phyloP scores from a whole-genome alignment of 352 stramenopile genomes.

The Plasmopara muralis region DNA sequence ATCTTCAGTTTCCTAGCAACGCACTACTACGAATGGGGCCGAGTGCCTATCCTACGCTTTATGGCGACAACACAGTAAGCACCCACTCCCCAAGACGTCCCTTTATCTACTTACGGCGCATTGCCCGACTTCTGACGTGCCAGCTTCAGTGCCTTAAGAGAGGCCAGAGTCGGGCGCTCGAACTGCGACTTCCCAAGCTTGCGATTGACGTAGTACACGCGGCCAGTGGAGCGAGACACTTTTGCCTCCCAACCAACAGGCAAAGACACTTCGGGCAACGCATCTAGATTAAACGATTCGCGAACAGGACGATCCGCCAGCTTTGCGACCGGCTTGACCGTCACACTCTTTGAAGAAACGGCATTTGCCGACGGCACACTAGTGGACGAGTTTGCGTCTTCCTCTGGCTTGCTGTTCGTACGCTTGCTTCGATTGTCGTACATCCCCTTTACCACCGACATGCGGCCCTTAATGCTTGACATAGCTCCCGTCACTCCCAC shows the following conservation, averaged over 20 bases:
- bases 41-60: too few species aligned
- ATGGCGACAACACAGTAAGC: too few species aligned
- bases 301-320: constrained; percentile 47
- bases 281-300: constrained; percentile 82
- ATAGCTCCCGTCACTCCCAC: constrained; percentile 64
- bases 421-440: constrained; percentile 59
- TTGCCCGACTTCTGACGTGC: constrained; percentile 56
- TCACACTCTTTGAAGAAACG: constrained; percentile 23
- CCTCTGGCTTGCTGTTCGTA: constrained; percentile 51
- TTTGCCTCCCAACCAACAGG: constrained; percentile 82
- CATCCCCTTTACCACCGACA: constrained; percentile 71
- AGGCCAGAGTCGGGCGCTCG: constrained; percentile 75
- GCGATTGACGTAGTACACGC: constrained; percentile 86
- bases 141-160: constrained; percentile 78
- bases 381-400: constrained; percentile 25
- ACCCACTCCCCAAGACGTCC: too few species aligned
- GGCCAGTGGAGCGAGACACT: constrained; percentile 76
- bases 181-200: constrained; percentile 85
- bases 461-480: constrained; percentile 76
- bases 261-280: constrained; percentile 71
- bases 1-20: too few species aligned
- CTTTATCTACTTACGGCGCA: constrained; percentile 26
- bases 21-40: too few species aligned
- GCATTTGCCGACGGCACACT: constrained; percentile 21
- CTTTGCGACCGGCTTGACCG: constrained; percentile 32